Conservation (phyloP, 1,284 basidiomycete species). For the Marasmius oreades region DNA sequence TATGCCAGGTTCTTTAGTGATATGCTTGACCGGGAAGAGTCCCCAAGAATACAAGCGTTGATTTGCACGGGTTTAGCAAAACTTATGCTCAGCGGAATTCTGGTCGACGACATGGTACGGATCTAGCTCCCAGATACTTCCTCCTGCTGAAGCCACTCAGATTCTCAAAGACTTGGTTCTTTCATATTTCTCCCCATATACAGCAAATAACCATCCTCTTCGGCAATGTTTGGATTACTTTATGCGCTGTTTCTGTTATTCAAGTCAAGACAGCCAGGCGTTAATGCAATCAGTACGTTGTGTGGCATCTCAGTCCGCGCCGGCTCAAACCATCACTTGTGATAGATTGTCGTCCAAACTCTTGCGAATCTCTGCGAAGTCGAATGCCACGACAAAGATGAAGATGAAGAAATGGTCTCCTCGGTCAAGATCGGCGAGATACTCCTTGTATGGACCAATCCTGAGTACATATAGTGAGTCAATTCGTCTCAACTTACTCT, state of each 20-base stretch:
- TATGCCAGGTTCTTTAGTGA: constrained; percentile 28
- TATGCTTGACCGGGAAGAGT: neutral
- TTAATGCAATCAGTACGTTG: constrained; percentile 59
- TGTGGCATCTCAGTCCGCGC: neutral
- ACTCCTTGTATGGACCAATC: constrained; percentile 87
- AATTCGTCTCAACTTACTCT: neutral
- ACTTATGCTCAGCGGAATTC: constrained; percentile 32
- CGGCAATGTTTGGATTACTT: constrained; percentile 87
- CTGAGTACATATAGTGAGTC: constrained; percentile 63
- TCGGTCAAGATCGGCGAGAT: constrained; percentile 67
- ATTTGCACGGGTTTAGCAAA: neutral
- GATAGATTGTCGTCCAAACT: constrained; percentile 65
- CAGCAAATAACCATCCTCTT: constrained; percentile 74
- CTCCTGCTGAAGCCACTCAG: constrained; percentile 30
- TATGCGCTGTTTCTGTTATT: constrained; percentile 82
- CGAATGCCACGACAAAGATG: constrained; percentile 59
- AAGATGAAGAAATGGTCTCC: constrained; percentile 65
- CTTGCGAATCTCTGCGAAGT: constrained; percentile 58
- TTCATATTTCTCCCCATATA: constrained; percentile 79
- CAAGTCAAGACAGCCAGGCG: constrained; percentile 68
- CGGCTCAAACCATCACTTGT: neutral
- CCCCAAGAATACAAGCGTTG: neutral
- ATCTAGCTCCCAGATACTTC: neutral
- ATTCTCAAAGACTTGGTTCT: constrained; percentile 70
- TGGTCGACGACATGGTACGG: constrained; percentile 59